These are phyloP conservation scores for Diaporthe vexans DNA, from an alignment of 2,329 filamentous ascomycete genomes.

Conservation along the genomic window DNA sequence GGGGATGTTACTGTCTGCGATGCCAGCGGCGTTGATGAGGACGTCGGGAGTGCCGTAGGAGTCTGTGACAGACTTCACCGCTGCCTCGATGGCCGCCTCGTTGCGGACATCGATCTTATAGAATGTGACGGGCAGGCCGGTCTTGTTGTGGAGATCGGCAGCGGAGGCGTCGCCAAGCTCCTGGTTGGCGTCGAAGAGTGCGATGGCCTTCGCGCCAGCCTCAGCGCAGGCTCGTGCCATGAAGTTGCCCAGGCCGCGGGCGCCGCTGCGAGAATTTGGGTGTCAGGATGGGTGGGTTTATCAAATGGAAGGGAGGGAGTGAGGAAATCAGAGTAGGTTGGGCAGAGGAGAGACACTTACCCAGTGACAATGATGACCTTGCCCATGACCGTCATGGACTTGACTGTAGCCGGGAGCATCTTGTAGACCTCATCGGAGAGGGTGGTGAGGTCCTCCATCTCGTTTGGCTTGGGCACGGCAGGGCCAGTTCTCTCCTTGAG, in stretches of 20 bases:
- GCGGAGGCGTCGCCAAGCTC: conserved; percentile 79
- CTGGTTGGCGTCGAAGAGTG: conserved; percentile 84
- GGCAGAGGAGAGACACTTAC: conserved; percentile 57
- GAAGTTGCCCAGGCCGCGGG: conserved; percentile 82
- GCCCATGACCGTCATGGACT: conserved; percentile 77
- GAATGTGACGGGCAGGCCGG: conserved; percentile 80
- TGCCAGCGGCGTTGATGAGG: conserved; percentile 84
- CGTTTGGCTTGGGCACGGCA: conserved; percentile 56
- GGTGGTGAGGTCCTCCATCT: conserved; percentile 65
- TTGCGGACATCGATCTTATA: conserved; percentile 86
- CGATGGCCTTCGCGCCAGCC: conserved; percentile 79
- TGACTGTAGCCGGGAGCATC: conserved; percentile 73
- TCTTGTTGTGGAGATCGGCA: conserved; percentile 78
- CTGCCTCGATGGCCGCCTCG: conserved; percentile 76
- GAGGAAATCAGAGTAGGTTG: too few relatives aligned
- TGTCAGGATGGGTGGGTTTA: not conserved
- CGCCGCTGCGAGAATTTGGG: conserved; percentile 65
- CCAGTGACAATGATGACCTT: conserved; percentile 82
- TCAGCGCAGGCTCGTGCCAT: conserved; percentile 85
- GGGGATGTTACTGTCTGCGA: conserved; percentile 87
- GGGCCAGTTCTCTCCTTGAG: conserved; percentile 57
- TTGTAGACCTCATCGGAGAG: conserved; percentile 67
- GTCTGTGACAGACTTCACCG: conserved; percentile 75
- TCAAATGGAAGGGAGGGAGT: not conserved
- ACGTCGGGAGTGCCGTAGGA: conserved; percentile 80